These are phyloP conservation scores for Meyerozyma athensensis DNA, from an alignment of 1,139 yeast genomes.

Conservation along the genomic window DNA sequence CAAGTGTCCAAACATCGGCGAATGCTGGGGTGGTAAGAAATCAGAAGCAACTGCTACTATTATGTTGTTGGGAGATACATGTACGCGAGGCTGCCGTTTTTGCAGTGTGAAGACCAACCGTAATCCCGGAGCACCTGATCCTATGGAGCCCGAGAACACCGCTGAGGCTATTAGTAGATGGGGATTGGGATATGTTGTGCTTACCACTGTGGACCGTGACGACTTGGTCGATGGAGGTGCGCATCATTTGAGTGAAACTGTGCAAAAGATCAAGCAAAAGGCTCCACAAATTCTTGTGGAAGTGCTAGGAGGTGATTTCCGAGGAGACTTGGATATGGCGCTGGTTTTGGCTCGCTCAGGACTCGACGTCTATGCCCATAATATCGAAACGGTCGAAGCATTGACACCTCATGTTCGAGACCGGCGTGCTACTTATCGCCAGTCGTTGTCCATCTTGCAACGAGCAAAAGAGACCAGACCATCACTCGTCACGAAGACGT, in stretches of 20 bases:
- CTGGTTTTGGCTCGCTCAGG: conserved; percentile 80
- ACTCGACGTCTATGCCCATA: conserved; percentile 94
- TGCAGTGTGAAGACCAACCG: conserved; percentile 95
- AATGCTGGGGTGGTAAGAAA: conserved; percentile 98
- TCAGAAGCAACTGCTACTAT: conserved; percentile 98
- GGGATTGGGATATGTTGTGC: conserved; percentile 97
- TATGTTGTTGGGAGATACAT: conserved; percentile 97
- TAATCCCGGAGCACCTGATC: conserved; percentile 83
- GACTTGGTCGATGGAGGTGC: conserved; percentile 94
- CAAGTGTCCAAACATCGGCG: conserved; percentile 97
- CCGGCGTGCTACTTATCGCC: conserved; percentile 92
- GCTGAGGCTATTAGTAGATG: conserved; percentile 97
- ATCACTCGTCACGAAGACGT: conserved; percentile 80
- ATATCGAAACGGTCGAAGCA: conserved; percentile 92
- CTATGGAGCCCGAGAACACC: conserved; percentile 95
- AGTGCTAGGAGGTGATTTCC: conserved; percentile 90
- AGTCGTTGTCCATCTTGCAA: conserved; percentile 70
- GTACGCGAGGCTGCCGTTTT: conserved; percentile 97
- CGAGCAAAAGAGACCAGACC: conserved; percentile 80
- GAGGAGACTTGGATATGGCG: conserved; percentile 84
- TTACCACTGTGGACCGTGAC: conserved; percentile 97
- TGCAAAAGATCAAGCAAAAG: conserved; percentile 72
- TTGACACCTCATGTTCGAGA: conserved; percentile 95
- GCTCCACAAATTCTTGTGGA: conserved; percentile 92
- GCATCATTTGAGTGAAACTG: conserved; percentile 85